Percentiles rank a stretch among this genome's conserved stretches.
Conservation (phyloP, 1,139 yeast genomes). For the Lodderomyces pseudojiufengensis region DNA sequence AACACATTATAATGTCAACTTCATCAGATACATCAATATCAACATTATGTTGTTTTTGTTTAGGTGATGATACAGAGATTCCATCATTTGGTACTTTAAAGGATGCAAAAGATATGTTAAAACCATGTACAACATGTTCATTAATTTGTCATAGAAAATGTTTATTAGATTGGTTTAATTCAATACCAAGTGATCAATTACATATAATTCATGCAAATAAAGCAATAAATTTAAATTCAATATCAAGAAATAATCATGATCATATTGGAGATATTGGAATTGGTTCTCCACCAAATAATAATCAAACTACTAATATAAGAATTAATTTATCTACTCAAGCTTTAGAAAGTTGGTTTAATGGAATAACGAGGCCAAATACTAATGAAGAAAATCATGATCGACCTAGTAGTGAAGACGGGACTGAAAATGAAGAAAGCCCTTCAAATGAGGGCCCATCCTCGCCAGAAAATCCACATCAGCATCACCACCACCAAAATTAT, state of each 20-base stretch:
- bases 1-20: neutral
- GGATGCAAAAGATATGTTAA: conserved; percentile 38
- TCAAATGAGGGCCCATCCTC: neutral
- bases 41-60: conserved; percentile 37
- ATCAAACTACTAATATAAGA: conserved; percentile 13
- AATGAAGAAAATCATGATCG: neutral
- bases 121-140: conserved; percentile 42
- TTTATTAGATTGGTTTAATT: conserved; percentile 42
- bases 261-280: conserved; percentile 12
- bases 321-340: conserved; percentile 19
- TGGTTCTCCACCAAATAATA: conserved; percentile 13
- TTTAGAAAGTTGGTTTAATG: conserved; percentile 19
- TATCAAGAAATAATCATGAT: conserved; percentile 5
- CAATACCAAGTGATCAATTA: conserved; percentile 31
- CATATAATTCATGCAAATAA: conserved; percentile 20
- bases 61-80: conserved; percentile 37
- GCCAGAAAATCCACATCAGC: neutral
- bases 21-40: neutral
- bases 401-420: no score
- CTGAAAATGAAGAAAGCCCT: neutral
- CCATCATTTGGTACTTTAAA: conserved; percentile 40
- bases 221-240: neutral
- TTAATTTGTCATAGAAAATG: conserved; percentile 39
- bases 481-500: neutral
- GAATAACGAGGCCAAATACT: conserved; percentile 1